Percentiles rank a stretch among this genome's conserved stretches.
Evolutionary conservation across 305 asterid genomes (phyloP).

Genomic region (Fraxinus angustifolia): DNA sequence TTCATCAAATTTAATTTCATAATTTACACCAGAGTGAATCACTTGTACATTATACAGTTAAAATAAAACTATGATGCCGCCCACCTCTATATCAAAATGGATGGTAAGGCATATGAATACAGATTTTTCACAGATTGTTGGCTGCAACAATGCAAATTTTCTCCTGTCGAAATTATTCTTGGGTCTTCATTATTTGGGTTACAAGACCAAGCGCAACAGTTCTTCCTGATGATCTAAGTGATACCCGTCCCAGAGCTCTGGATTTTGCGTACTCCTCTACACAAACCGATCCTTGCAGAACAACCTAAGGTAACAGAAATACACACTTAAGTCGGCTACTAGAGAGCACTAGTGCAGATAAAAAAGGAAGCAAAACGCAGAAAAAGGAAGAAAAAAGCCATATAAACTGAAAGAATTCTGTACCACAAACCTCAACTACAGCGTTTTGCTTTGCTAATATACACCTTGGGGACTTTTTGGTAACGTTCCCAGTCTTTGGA

Average conservation of each 20-base stretch:
- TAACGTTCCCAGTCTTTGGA: slow-evolving; percentile 75
- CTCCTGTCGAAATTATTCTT: slow-evolving; percentile 20
- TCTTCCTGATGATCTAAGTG: slow-evolving; percentile 79
- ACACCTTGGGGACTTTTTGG: slow-evolving; percentile 83
- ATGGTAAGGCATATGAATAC: not conserved
- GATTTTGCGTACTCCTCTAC: slow-evolving; percentile 66
- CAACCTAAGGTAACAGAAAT: slow-evolving; percentile 42
- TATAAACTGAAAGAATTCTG: not conserved
- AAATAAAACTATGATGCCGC: not conserved
- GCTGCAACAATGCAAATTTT: not conserved
- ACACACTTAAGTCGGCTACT: not conserved
- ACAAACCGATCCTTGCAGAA: slow-evolving; percentile 63
- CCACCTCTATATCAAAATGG: slow-evolving; percentile 23
- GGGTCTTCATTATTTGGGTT: slow-evolving; percentile 43
- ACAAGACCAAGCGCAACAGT: slow-evolving; percentile 84
- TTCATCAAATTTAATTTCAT: not conserved
- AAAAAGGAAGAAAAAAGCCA: not conserved
- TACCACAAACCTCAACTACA: slow-evolving; percentile 61
- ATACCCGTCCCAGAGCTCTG: slow-evolving; percentile 80
- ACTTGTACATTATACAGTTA: not conserved
- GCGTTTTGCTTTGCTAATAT: slow-evolving; percentile 84
- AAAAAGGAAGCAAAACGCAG: not conserved
- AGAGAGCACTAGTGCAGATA: not conserved
- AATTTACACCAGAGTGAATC: slow-evolving; percentile 12
- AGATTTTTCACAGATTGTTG: not conserved